Conservation (phyloP, 2,329 filamentous ascomycete genomes). For the Eutypella sp. region DNA sequence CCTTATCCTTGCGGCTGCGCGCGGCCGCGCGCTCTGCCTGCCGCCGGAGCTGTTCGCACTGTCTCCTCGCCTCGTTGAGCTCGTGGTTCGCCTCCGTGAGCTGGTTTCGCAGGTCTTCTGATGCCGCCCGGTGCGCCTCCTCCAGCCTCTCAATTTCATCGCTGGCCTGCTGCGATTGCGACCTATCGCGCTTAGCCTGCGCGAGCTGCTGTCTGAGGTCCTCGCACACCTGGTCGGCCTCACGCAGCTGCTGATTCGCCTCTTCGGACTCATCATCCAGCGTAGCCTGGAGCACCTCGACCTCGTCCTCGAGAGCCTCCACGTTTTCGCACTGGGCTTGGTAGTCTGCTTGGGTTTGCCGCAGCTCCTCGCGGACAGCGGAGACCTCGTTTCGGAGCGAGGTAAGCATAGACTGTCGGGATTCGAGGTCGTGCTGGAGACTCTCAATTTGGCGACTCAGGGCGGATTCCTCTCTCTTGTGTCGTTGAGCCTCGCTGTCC, state of each 20-base stretch:
- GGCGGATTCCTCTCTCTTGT: constrained; percentile 65
- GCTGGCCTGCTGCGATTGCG: constrained; percentile 15
- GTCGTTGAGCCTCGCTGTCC: constrained; percentile 65
- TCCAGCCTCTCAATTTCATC: constrained; percentile 16
- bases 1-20: too few relatives aligned
- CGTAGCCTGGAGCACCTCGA: constrained; percentile 65
- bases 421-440: constrained; percentile 65
- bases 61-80: constrained; percentile 54
- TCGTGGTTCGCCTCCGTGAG: constrained; percentile 60
- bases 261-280: constrained; percentile 62
- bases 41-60: constrained; percentile 20
- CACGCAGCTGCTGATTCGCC: constrained; percentile 42
- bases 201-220: constrained; percentile 39
- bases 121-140: constrained; percentile 21
- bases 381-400: constrained; percentile 63
- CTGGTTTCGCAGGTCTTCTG: constrained; percentile 32
- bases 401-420: constrained; percentile 61
- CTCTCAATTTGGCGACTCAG: constrained; percentile 70
- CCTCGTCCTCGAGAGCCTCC: constrained; percentile 66
- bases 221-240: constrained; percentile 41
- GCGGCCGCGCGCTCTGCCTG: constrained; percentile 32
- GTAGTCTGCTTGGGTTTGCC: constrained; percentile 61
- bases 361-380: constrained; percentile 61
- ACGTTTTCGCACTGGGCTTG: constrained; percentile 60
- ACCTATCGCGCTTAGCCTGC: constrained; percentile 15